A percentile compares a stretch with the other conserved stretches of the same genome.
Conservation (phyloP, 352 stramenopile genomes). For the Phytophthora citrophthora region DNA sequence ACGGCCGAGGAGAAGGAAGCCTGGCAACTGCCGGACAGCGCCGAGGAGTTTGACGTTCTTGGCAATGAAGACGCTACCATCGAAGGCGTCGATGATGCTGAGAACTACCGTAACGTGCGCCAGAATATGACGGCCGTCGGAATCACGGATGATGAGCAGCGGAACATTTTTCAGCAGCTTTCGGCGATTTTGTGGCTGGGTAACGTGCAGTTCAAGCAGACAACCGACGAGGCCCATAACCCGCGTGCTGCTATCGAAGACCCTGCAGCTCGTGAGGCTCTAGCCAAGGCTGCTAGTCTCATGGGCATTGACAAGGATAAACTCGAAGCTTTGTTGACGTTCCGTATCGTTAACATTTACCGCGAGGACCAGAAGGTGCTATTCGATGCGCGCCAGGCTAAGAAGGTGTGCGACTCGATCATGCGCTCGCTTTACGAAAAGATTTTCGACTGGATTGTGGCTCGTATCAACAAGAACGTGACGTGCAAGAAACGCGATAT, state of each 20-base stretch:
- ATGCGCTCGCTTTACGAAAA: slow-evolving; percentile 90
- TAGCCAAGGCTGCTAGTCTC: slow-evolving; percentile 63
- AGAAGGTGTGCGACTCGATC: slow-evolving; percentile 87
- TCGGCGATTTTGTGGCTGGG: slow-evolving; percentile 85
- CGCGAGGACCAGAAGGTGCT: slow-evolving; percentile 79
- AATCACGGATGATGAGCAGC: slow-evolving; percentile 77
- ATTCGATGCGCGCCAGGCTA: slow-evolving; percentile 76
- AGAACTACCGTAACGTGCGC: slow-evolving; percentile 65
- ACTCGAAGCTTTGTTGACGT: slow-evolving; percentile 79
- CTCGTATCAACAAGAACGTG: slow-evolving; percentile 87
- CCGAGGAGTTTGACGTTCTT: slow-evolving; percentile 73
- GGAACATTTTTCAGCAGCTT: slow-evolving; percentile 78
- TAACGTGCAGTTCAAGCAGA: slow-evolving; percentile 84
- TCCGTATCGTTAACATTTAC: slow-evolving; percentile 83
- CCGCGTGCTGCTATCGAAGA: slow-evolving; percentile 70
- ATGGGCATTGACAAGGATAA: slow-evolving; percentile 68
- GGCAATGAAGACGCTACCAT: slow-evolving; percentile 72
- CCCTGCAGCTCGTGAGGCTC: slow-evolving; percentile 53
- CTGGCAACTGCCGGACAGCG: slow-evolving; percentile 58
- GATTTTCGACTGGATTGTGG: slow-evolving; percentile 91
- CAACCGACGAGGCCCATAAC: slow-evolving; percentile 77
- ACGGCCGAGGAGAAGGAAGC: slow-evolving; percentile 51
- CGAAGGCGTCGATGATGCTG: slow-evolving; percentile 78
- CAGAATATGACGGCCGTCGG: slow-evolving; percentile 74
- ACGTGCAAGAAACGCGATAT: slow-evolving; percentile 65